These are phyloP conservation scores for Tulasnella sp. DNA, from an alignment of 768 basidiomycete species.

Conservation along the genomic window DNA sequence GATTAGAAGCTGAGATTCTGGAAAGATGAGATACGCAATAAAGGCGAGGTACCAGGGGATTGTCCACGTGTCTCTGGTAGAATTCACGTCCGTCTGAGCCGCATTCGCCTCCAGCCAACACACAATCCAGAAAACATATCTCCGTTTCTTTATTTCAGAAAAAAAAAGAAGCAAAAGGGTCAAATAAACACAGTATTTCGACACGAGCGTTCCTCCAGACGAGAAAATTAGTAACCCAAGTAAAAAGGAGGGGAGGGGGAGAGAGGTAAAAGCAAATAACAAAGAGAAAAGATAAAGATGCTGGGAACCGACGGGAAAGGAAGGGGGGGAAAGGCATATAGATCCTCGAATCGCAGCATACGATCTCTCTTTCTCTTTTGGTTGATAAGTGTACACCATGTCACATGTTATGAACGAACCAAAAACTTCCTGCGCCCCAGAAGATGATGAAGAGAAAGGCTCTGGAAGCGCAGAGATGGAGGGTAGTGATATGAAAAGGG, in stretches of 20 bases:
- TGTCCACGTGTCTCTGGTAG: no score
- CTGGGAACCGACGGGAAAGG: not conserved
- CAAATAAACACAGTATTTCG: conserved; percentile 1
- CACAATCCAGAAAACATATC: not conserved
- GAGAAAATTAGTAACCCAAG: not conserved
- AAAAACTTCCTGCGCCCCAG: not conserved
- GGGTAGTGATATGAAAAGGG: not conserved
- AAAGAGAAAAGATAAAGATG: not conserved
- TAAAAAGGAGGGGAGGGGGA: not conserved
- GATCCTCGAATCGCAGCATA: not conserved
- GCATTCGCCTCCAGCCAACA: not conserved
- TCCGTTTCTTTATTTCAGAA: not conserved
- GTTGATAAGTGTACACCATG: conserved; percentile 3
- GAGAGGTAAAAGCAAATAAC: not conserved
- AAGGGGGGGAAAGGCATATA: not conserved
- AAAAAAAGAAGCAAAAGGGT: not conserved
- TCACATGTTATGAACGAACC: conserved; percentile 10
- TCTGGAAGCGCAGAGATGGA: not conserved
- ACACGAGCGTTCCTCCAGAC: not conserved
- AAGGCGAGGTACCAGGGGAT: no score
- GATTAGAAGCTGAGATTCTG: no score
- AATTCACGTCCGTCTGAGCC: no score
- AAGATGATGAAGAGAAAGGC: not conserved
- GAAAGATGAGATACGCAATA: no score
- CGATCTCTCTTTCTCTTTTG: not conserved